phyloP scores from a whole-genome alignment of 805 yeast genomes.

The Kregervanrija fluxuum region DNA sequence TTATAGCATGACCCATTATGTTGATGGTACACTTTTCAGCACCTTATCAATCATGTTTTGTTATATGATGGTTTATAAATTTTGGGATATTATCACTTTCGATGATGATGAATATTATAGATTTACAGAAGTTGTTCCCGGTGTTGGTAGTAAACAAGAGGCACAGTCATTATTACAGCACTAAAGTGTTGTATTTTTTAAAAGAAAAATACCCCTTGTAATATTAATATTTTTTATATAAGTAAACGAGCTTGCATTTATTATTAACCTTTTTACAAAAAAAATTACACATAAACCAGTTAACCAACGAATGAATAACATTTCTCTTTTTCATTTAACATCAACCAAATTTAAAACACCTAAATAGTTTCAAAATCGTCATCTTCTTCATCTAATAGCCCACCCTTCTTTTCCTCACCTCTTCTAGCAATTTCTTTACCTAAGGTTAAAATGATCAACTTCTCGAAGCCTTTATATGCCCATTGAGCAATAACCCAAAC shows the following conservation, averaged over 20 bases:
- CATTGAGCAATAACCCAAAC: slow-evolving; percentile 63
- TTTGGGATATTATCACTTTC: slow-evolving; percentile 92
- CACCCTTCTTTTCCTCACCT: slow-evolving; percentile 38
- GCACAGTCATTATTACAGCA: slow-evolving; percentile 8
- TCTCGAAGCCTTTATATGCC: slow-evolving; percentile 51
- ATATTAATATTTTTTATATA: too few relatives aligned
- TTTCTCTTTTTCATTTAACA: background rate
- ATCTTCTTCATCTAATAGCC: slow-evolving; percentile 22
- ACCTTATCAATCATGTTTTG: slow-evolving; percentile 74
- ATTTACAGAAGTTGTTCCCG: slow-evolving; percentile 21
- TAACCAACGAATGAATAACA: background rate
- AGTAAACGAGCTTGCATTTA: too few relatives aligned
- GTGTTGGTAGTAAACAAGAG: slow-evolving; percentile 12
- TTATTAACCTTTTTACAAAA: too few relatives aligned
- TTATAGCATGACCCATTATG: slow-evolving; percentile 66
- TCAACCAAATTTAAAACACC: background rate
- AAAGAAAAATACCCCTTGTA: too few relatives aligned
- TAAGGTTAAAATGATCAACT: slow-evolving; percentile 38
- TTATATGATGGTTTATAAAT: slow-evolving; percentile 91
- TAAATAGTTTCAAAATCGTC: slow-evolving; percentile 23
- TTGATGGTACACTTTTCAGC: slow-evolving; percentile 86
- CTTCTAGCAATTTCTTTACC: slow-evolving; percentile 51
- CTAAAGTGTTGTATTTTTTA: background rate
- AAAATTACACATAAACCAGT: background rate
- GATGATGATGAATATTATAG: slow-evolving; percentile 84